Evolutionary conservation across 2,329 filamentous ascomycete genomes (phyloP), one percentile per base, ranked within the genome.

Genomic region (Neurospora sp.): DNA sequence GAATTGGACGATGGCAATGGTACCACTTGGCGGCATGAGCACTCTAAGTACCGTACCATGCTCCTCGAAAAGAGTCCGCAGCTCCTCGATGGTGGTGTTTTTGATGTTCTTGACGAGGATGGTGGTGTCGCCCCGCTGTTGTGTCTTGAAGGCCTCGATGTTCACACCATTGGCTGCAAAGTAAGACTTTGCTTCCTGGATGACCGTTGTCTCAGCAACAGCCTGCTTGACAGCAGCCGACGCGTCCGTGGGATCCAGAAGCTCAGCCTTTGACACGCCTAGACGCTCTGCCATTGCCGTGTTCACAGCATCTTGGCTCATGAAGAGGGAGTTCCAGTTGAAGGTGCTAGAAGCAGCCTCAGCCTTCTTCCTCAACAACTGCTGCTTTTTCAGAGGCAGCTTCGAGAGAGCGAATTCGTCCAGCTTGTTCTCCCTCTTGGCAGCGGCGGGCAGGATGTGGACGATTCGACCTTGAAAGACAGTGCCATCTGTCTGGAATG

Each of bases 241-340:
- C 70, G 95, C 90, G 71, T 93, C 97, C 4, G 95, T 97, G n/a
- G 95, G 96, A 81, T 99, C 95, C 66, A 99, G 85, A 70, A 99
- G 82, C 76, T 97, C 93, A 11, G 93, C 90, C 83, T 99, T 99
- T 69, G 91, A 91, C 70, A 99, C 88, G 66, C 95, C 94, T 70
- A 99, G 85, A 69, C 94, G 91, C 77, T 90, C 89, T 67, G 96
- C 93, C 72, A 97, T 89, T 6, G 94, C 96, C 67, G 92, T 89
- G 81, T 97, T 94, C 68, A 99, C 93, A 68, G 96, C 93, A 82
- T 99, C 94, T 82, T 93, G 91, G 80, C 91, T 97, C 92, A 99
- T 96, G 80, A 96, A 99, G n/a, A 99, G 84, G n/a, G 94, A 95
- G 83, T 99, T 99, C 96, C 96, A 99, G 79, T 95, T 97, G 82